Evolutionary conservation across 1,139 yeast genomes (phyloP).

Genomic region (Groenewaldozyma auringiensis): DNA sequence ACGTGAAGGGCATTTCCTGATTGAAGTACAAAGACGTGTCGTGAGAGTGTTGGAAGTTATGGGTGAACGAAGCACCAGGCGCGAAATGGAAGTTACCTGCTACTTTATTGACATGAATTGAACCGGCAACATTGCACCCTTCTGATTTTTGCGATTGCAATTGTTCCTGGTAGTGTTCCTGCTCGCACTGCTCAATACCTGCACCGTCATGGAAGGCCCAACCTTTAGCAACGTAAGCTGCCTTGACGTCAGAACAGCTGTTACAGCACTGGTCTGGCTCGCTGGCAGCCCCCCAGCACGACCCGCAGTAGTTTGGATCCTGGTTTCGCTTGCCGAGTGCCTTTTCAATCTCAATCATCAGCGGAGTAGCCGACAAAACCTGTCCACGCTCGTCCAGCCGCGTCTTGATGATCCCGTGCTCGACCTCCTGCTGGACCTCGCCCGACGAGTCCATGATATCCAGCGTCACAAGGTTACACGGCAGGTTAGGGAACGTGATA

Average conservation of each 20-base stretch:
- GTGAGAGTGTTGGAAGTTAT: constrained; percentile 58
- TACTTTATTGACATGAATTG: constrained; percentile 72
- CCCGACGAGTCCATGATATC: constrained; percentile 83
- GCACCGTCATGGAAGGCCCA: constrained; percentile 93
- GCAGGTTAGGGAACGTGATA: constrained; percentile 71
- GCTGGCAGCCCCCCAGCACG: constrained; percentile 75
- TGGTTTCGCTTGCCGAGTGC: constrained; percentile 26
- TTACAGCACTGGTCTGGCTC: constrained; percentile 70
- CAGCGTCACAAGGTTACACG: constrained; percentile 59
- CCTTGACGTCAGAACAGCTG: constrained; percentile 70
- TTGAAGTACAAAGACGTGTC: constrained; percentile 67
- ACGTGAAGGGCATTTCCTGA: constrained; percentile 46
- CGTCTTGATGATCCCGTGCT: constrained; percentile 63
- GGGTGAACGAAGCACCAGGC: constrained; percentile 69
- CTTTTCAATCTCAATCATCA: constrained; percentile 26
- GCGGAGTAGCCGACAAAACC: constrained; percentile 32
- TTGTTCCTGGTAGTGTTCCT: constrained; percentile 67
- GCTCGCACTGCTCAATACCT: constrained; percentile 81
- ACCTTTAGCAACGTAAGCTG: constrained; percentile 64
- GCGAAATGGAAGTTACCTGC: constrained; percentile 93
- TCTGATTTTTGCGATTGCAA: constrained; percentile 57
- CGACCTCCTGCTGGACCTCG: constrained; percentile 67
- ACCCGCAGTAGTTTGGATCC: constrained; percentile 60
- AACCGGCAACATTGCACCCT: constrained; percentile 84
- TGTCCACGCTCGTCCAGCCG: constrained; percentile 48